Conservation (phyloP, 345 rosid species). For the Lagerstroemia speciosa region DNA sequence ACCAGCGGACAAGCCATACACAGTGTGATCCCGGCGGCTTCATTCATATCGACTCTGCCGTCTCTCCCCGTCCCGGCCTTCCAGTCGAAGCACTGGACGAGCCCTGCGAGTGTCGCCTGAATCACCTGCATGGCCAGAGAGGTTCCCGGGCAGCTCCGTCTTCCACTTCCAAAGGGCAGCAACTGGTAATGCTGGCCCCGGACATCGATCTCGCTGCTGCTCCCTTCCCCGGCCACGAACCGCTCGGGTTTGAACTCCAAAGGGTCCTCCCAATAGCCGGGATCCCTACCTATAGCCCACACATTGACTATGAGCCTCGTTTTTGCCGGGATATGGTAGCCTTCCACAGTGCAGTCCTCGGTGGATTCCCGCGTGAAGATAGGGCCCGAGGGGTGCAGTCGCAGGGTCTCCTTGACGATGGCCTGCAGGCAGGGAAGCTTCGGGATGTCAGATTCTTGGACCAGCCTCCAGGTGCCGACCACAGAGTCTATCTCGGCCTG, state of each 20-base stretch:
- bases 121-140: conserved; percentile 11
- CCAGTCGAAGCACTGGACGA: conserved; percentile 6
- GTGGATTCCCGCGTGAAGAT: neutral
- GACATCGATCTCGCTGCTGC: neutral
- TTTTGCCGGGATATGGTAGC: conserved; percentile 5
- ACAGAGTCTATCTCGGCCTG: neutral
- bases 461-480: conserved; percentile 7
- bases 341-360: conserved; percentile 3
- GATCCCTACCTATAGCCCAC: conserved; percentile 2
- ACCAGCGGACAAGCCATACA: conserved; percentile 6
- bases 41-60: neutral
- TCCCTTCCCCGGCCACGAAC: conserved; percentile 1
- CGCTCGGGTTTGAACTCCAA: conserved; percentile 2
- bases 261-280: conserved; percentile 1
- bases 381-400: conserved; percentile 9
- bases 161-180: conserved; percentile 9
- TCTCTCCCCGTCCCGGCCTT: neutral
- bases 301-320: conserved; percentile 1
- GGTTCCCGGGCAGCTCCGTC: conserved; percentile 9
- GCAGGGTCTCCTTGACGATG: conserved; percentile 7
- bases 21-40: conserved; percentile 1
- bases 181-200: conserved; percentile 9
- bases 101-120: neutral
- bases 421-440: conserved; percentile 7
- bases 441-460: conserved; percentile 4